A percentile compares a stretch with the other conserved stretches of the same genome.
Conservation (phyloP, 768 basidiomycete species). For the Termitomyces sp. region DNA sequence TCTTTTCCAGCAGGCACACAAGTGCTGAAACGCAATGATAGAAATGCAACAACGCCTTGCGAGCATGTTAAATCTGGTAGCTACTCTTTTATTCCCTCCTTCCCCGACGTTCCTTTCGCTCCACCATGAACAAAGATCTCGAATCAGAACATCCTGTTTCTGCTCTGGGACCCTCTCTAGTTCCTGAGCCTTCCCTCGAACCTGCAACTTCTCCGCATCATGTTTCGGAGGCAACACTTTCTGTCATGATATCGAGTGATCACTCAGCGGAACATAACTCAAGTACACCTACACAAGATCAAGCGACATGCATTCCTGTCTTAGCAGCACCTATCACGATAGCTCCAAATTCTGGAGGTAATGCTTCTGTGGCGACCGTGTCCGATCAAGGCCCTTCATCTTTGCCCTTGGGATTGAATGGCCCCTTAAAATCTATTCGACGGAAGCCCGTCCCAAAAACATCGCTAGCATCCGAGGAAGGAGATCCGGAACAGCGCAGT, state of each 20-base stretch:
- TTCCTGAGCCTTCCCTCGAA: background rate
- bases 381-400: background rate
- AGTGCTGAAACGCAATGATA: background rate
- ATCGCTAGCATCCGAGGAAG: constrained; percentile 1
- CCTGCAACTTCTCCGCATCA: background rate
- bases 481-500: background rate
- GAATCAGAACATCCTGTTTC: constrained; percentile 3
- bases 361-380: background rate
- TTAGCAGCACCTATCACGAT: background rate
- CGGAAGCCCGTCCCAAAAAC: constrained; percentile 2
- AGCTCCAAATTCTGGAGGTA: background rate
- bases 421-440: constrained; percentile 4
- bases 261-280: background rate
- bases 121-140: constrained; percentile 9
- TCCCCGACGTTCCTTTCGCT: background rate
- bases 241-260: background rate
- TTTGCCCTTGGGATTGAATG: background rate
- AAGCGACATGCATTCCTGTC: background rate
- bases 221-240: background rate
- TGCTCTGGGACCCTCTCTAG: background rate
- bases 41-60: background rate
- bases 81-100: background rate
- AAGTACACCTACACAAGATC: background rate
- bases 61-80: background rate
- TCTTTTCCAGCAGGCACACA: background rate